Evolutionary conservation across 2,329 filamentous ascomycete species (phyloP).

Genomic region (Fusarium brevicatenulatum): DNA sequence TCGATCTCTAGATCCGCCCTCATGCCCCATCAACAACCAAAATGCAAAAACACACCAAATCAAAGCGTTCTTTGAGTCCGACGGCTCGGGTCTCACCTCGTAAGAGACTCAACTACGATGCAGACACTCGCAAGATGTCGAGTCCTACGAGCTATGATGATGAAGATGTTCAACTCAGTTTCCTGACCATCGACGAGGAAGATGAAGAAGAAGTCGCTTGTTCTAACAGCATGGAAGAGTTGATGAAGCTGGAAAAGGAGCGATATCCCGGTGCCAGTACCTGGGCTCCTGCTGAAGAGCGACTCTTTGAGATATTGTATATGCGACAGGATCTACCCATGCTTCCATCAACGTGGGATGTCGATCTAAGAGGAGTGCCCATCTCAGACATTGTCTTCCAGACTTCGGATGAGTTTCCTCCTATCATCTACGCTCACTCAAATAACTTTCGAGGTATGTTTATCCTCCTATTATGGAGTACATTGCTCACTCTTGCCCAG

Average conservation of each 20-base stretch:
- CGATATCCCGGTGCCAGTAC: conserved; percentile 55
- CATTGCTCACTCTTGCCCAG: conserved; percentile 42
- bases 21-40: not conserved
- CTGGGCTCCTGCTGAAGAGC: conserved; percentile 63
- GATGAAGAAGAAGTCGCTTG: conserved; percentile 19
- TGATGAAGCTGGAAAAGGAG: conserved; percentile 58
- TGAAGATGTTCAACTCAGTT: conserved; percentile 9
- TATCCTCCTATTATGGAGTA: too few relatives aligned
- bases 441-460: conserved; percentile 52
- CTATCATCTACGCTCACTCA: conserved; percentile 52
- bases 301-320: conserved; percentile 55
- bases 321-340: conserved; percentile 54
- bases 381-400: conserved; percentile 52
- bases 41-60: conserved; percentile 14
- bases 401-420: conserved; percentile 44
- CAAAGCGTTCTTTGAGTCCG: conserved; percentile 17
- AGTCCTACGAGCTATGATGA: conserved; percentile 6
- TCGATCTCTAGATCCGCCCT: not conserved
- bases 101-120: conserved; percentile 1
- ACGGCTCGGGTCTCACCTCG: conserved; percentile 3
- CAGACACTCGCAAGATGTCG: conserved; percentile 10
- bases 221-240: conserved; percentile 34
- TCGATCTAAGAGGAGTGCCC: conserved; percentile 55
- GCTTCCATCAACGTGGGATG: conserved; percentile 53
- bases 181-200: conserved; percentile 8